A percentile compares a stretch with the other conserved stretches of the same genome.
These are phyloP conservation scores for Hemileccinum impolitum DNA, from an alignment of 768 basidiomycete species.

Conservation along the genomic window DNA sequence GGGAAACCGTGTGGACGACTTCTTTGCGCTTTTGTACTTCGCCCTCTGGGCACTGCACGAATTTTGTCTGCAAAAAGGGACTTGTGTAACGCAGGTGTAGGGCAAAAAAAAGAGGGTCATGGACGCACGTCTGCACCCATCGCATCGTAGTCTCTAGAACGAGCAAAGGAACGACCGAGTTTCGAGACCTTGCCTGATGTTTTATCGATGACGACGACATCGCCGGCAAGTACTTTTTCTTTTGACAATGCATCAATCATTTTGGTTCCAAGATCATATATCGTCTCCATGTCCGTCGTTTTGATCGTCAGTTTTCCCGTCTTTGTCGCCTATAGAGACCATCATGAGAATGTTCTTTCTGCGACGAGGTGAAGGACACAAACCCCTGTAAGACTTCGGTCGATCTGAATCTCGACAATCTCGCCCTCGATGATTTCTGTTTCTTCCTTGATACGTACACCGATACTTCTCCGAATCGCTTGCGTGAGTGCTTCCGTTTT, in stretches of 20 bases:
- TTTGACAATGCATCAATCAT: slow-evolving; percentile 98
- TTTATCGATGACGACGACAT: slow-evolving; percentile 96
- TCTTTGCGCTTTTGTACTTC: slow-evolving; percentile 98
- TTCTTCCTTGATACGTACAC: slow-evolving; percentile 96
- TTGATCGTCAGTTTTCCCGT: slow-evolving; percentile 97
- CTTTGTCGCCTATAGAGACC: slow-evolving; percentile 75
- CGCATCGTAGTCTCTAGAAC: slow-evolving; percentile 96
- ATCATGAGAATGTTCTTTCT: not conserved
- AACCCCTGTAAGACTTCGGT: slow-evolving; percentile 94
- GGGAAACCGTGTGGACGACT: slow-evolving; percentile 93
- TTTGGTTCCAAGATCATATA: slow-evolving; percentile 97
- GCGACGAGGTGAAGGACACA: slow-evolving; percentile 16
- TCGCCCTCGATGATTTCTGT: slow-evolving; percentile 97
- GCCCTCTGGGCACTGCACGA: slow-evolving; percentile 96
- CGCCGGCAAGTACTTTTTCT: slow-evolving; percentile 94
- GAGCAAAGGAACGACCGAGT: slow-evolving; percentile 93
- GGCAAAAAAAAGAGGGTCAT: not conserved
- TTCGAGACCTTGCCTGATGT: slow-evolving; percentile 96
- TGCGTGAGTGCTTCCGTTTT: slow-evolving; percentile 98
- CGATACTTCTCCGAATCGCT: slow-evolving; percentile 93
- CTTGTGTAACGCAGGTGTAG: not conserved
- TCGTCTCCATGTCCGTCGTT: slow-evolving; percentile 99
- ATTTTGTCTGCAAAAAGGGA: slow-evolving; percentile 72
- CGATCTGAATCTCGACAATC: slow-evolving; percentile 98
- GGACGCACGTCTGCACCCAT: slow-evolving; percentile 94